These are phyloP conservation scores for Boletus rufocinnamomeus DNA, from an alignment of 768 basidiomycete species.

Conservation along the genomic window DNA sequence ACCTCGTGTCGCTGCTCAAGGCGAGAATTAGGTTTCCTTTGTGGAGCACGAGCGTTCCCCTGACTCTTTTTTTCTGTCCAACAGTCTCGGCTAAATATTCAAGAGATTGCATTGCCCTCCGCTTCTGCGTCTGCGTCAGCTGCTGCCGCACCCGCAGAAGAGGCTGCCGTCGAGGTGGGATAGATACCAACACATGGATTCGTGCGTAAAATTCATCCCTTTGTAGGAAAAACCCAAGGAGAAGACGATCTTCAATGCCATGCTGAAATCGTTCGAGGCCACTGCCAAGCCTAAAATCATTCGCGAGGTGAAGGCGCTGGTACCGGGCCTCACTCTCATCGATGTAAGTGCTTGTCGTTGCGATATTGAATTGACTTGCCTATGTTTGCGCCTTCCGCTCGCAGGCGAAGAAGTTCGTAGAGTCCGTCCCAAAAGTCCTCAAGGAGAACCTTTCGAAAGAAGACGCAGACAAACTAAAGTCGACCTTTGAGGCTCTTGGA, in stretches of 20 bases:
- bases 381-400: not conserved
- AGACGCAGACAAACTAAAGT: conserved; percentile 95
- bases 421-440: conserved; percentile 87
- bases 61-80: not conserved
- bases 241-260: conserved; percentile 97
- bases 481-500: conserved; percentile 86
- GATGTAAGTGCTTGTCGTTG: conserved; percentile 62
- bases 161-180: conserved; percentile 63
- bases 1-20: conserved; percentile 91
- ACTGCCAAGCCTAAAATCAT: conserved; percentile 95
- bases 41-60: not conserved
- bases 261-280: conserved; percentile 92
- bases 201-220: not conserved
- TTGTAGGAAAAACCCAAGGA: conserved; percentile 92
- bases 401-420: conserved; percentile 99
- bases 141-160: conserved; percentile 56
- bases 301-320: conserved; percentile 93
- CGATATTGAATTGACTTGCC: not conserved
- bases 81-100: conserved; percentile 91
- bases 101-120: conserved; percentile 93
- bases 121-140: conserved; percentile 60
- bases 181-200: not conserved
- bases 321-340: conserved; percentile 94
- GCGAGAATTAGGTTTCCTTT: conserved; percentile 40
- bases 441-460: conserved; percentile 97